Base-by-base conservation (phyloP, 164 flowering plant genomes). In the Malania oleifera region DNA sequence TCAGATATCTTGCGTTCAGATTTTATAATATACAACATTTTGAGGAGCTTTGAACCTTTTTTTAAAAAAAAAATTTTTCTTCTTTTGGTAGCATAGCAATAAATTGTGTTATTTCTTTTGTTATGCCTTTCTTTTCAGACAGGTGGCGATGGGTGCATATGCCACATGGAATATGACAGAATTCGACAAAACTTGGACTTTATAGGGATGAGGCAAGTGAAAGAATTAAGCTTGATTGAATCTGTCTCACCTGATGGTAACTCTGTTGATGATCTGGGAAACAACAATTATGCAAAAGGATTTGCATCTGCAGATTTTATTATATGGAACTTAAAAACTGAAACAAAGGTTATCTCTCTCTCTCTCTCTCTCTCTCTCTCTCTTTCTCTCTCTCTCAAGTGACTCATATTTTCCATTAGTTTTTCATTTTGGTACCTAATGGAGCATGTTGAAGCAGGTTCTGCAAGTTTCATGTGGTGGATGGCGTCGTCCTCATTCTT, bases 401-500 rank as follows among this genome's bases (percentile, higher is more conserved):
- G 8, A 14, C n/a, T 11, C 17, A 40, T 14, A 40, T 20, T 10
- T 18, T 48, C 28, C 5, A 18, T 48, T 9, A 12, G 3, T 1
- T 49, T 5, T 24, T 27, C 27, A 18, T 60, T 7, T 64, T 15
- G 22, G 43, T 67, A 6, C 38, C 48, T 59, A 57, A 60, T 31
- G 49, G 17, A 54, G 31, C 57, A 23, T 19, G 13, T 57, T 69
- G 63, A 47, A 28, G 60, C 78, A 93, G 99, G 80, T 86, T 57
- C 46, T 79, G 38, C 84, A 77, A 68, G 69, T 95, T 70, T 68
- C 86, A 58, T 95, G 99, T 78, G 99, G 99, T 67, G 99, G 99
- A 68, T 95, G 99, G 99, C 82, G 99, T 27, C 93, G 99, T 43
- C 99, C 99, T 60, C 82, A 88, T 82, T 83, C 96, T 52, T 85